phyloP scores from a whole-genome alignment of 164 flowering plant species.

The Houttuynia cordata region DNA sequence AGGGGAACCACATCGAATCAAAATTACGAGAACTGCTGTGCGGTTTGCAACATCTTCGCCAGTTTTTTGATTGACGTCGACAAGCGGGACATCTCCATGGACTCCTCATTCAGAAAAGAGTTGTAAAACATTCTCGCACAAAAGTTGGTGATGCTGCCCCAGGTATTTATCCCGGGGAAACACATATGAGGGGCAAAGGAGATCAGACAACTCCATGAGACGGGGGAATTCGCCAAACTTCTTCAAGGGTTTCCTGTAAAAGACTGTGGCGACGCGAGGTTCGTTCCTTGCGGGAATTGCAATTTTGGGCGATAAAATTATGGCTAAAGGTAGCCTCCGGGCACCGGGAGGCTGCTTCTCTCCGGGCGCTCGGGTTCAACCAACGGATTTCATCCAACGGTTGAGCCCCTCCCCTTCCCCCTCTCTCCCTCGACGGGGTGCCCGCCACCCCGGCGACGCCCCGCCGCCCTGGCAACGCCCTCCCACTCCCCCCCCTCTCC shows the following conservation, averaged over 20 bases:
- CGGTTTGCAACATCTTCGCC: conserved; percentile 51
- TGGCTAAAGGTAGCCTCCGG: no score
- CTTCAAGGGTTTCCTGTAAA: conserved; percentile 45
- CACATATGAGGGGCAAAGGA: conserved; percentile 81
- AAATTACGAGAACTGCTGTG: conserved; percentile 79
- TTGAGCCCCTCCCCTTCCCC: no score
- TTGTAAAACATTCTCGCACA: conserved; percentile 37
- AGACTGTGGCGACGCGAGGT: conserved; percentile 84
- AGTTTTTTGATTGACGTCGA: conserved; percentile 70
- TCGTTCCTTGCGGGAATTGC: conserved; percentile 67
- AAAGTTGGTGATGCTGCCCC: conserved; percentile 50
- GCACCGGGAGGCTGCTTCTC: no score
- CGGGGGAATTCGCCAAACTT: conserved; percentile 59
- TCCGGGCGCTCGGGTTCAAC: no score
- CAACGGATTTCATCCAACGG: no score
- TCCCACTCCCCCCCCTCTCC: conserved; percentile 68
- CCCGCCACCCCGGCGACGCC: no score
- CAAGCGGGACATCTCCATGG: conserved; percentile 91
- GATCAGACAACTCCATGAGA: conserved; percentile 55
- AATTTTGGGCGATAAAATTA: no score
- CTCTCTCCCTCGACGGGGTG: no score
- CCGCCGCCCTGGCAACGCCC: no score
- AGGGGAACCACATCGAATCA: no score
- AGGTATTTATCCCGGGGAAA: conserved; percentile 64
- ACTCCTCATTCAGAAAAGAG: conserved; percentile 51